Conservation (phyloP, 73 alveolate species). For the Stentor coeruleus region DNA sequence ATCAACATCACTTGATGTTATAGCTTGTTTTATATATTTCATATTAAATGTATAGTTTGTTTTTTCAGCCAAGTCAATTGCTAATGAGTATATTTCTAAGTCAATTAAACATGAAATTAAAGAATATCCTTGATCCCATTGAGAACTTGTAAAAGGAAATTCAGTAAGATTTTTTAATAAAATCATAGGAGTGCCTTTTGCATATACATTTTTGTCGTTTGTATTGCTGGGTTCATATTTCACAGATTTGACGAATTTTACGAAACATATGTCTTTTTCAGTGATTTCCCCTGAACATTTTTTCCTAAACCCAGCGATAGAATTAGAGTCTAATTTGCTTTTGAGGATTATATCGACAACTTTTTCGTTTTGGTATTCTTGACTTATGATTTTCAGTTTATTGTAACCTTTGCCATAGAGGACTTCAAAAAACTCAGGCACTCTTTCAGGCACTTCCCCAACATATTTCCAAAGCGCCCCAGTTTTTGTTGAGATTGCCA, state of each 20-base stretch:
- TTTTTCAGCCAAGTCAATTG: neutral
- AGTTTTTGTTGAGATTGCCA: neutral
- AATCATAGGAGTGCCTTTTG: neutral
- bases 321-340: neutral
- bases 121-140: neutral
- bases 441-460: neutral
- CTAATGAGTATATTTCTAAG: neutral
- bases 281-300: neutral
- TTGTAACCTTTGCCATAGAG: neutral
- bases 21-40: neutral
- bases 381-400: neutral
- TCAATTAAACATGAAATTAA: neutral
- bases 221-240: neutral
- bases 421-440: neutral
- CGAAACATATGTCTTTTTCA: neutral
- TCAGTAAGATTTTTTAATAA: neutral
- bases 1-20: neutral
- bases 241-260: neutral
- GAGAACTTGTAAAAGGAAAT: neutral
- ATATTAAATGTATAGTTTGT: neutral
- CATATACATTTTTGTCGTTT: neutral
- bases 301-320: neutral
- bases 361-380: neutral
- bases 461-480: neutral
- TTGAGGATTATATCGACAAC: neutral